Evolutionary conservation across 139 green algal species (phyloP).

Genomic region (Micractinium conductrix): DNA sequence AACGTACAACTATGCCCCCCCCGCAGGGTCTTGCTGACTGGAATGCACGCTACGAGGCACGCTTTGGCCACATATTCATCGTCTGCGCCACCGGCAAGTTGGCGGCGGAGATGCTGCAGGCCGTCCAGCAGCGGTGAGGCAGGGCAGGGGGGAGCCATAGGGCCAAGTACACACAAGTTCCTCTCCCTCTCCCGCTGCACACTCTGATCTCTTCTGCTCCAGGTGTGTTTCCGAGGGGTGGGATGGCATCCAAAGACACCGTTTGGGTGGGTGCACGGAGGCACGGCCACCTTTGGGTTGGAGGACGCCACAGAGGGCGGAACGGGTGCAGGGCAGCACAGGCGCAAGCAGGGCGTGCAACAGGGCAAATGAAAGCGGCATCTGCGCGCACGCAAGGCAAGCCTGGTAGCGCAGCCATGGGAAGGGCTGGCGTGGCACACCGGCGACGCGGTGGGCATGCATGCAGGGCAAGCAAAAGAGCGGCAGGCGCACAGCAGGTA

Average conservation of each 20-base stretch:
- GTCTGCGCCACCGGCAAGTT: conserved; percentile 85
- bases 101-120: conserved; percentile 70
- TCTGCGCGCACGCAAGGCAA: conserved; percentile 3
- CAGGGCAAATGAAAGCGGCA: too few relatives aligned
- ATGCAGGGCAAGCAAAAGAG: background rate
- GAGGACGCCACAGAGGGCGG: conserved; percentile 17
- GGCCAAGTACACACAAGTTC: background rate
- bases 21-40: conserved; percentile 65
- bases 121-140: conserved; percentile 58
- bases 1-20: background rate
- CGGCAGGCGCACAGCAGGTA: background rate
- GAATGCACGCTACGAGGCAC: conserved; percentile 83
- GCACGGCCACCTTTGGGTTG: conserved; percentile 1
- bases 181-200: background rate
- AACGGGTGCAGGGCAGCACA: too few relatives aligned
- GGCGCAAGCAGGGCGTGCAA: background rate
- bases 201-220: background rate
- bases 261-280: background rate
- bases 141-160: background rate
- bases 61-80: conserved; percentile 95
- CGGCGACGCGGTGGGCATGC: conserved; percentile 1
- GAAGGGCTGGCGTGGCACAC: background rate
- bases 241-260: conserved; percentile 13
- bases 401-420: conserved; percentile 1
- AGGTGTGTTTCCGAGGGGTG: background rate